Percentiles rank a stretch among this genome's conserved stretches.
These are phyloP conservation scores for Exserohilum rostratum DNA, from an alignment of 2,329 filamentous ascomycete species.

Conservation along the genomic window DNA sequence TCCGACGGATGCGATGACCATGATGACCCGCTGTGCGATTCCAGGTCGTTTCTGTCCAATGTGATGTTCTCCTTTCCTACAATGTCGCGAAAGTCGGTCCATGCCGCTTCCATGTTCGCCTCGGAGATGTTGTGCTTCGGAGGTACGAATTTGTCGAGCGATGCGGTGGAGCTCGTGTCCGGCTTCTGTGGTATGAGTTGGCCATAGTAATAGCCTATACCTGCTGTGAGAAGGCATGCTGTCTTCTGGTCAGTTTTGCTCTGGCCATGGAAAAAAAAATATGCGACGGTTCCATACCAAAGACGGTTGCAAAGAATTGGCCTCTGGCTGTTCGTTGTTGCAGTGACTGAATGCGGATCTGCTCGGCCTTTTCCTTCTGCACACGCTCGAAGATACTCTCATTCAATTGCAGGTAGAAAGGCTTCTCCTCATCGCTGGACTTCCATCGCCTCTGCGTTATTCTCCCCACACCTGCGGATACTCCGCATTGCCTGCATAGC, in stretches of 20 bases:
- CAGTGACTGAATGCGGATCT: conserved; percentile 48
- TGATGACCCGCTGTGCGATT: conserved; percentile 65
- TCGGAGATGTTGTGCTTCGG: conserved; percentile 62
- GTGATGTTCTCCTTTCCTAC: conserved; percentile 69
- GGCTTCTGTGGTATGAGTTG: conserved; percentile 55
- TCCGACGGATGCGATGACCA: conserved; percentile 63
- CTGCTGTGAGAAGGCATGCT: conserved; percentile 60
- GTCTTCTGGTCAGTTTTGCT: conserved; percentile 12
- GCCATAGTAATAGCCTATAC: conserved; percentile 63
- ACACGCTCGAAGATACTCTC: conserved; percentile 66
- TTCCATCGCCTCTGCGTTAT: conserved; percentile 46
- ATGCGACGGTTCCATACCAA: conserved; percentile 20
- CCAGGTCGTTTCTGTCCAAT: conserved; percentile 60
- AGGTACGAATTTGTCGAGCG: conserved; percentile 55
- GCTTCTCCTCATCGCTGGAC: conserved; percentile 45
- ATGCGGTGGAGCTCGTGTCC: conserved; percentile 61
- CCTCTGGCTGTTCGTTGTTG: conserved; percentile 41
- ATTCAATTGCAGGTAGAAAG: conserved; percentile 67
- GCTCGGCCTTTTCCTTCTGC: conserved; percentile 63
- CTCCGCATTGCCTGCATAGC: conserved; percentile 12
- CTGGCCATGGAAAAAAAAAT: not conserved
- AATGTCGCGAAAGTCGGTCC: conserved; percentile 66
- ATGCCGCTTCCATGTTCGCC: conserved; percentile 67
- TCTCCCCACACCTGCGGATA: conserved; percentile 16
- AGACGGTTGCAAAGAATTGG: conserved; percentile 44